Conservation (phyloP, 2,329 filamentous ascomycete genomes). For the Colletotrichum sp. region DNA sequence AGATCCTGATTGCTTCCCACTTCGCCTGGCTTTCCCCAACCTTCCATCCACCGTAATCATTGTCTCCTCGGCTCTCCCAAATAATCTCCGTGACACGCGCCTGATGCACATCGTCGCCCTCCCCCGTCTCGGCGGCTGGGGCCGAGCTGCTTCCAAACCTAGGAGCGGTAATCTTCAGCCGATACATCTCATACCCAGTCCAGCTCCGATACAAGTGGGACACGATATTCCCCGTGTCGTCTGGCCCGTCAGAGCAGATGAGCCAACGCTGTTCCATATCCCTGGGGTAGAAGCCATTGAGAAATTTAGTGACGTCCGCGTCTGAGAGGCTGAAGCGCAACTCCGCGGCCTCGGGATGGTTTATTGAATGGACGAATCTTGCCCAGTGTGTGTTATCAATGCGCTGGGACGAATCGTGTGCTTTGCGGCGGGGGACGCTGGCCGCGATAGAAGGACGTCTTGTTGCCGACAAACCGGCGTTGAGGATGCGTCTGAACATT, state of each 20-base stretch:
- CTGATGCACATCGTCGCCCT: neutral
- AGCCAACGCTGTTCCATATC: neutral
- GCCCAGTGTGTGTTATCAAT: neutral
- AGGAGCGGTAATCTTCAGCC: neutral
- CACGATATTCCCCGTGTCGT: neutral
- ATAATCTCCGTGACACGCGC: neutral
- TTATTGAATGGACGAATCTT: neutral
- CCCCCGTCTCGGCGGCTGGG: neutral
- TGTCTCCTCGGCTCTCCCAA: neutral
- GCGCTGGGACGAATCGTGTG: neutral
- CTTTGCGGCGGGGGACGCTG: neutral
- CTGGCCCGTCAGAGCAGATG: neutral
- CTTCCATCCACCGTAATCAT: fast-evolving
- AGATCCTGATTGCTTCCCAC: neutral
- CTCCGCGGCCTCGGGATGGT: neutral
- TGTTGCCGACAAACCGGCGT: neutral
- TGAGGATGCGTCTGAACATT: neutral
- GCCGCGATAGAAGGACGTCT: neutral
- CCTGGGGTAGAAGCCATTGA: neutral
- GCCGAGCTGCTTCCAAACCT: neutral
- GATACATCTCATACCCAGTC: neutral
- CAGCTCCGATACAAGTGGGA: neutral
- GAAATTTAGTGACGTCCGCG: neutral
- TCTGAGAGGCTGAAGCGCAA: neutral
- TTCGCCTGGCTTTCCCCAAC: neutral